Evolutionary conservation across 2,329 filamentous ascomycete species (phyloP), one percentile per base, ranked within the genome.

Genomic region (Oidium heveae): DNA sequence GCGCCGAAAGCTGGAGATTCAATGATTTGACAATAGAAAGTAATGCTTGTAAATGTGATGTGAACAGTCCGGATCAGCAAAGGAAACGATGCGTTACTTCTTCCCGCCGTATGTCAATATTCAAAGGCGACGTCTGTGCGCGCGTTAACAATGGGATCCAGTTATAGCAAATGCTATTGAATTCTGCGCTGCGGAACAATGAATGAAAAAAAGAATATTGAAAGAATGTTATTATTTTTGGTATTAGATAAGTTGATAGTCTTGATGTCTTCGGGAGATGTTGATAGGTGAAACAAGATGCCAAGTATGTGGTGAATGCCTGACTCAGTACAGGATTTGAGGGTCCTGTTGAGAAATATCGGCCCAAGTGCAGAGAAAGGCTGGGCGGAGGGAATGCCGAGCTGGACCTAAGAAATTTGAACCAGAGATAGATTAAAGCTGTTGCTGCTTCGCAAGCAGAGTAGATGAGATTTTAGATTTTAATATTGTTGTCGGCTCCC

Each of bases 1-100:
- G 63, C 61, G 63, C 61, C 28, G 18, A 28, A 9, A 16, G 15
- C 10, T 32, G 8, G 13, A n/a, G 28, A 28, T 32, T 51, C n/a
- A 9, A 32, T 22, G 9, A 5, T 32, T 32, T 32, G 28, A 6
- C 28, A 32, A 32, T 32, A 32, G 28, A 51, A 32, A 33, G 13
- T 16, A 10, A 15, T n/a, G 24, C n/a, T 28, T n/a, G n/a, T 34
- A 15, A 9, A 15, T 15, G 24, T 6, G 33, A 15, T 10, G 24
- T 8, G 15, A 9, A n/a, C 16, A 18, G 28, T 32, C 18, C 33
- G 18, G 15, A 33, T 15, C 33, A 16, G 15, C 16, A 34, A 9
- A 12, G 24, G 33, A n/a, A 32, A 8, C 28, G 12, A 49, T 10
- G 32, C 18, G 22, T 18, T 51, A 15, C 20, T n/a, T 36, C 9